Conservation (phyloP, 2,329 filamentous ascomycete species). For the Sordariomycetes sp. region DNA sequence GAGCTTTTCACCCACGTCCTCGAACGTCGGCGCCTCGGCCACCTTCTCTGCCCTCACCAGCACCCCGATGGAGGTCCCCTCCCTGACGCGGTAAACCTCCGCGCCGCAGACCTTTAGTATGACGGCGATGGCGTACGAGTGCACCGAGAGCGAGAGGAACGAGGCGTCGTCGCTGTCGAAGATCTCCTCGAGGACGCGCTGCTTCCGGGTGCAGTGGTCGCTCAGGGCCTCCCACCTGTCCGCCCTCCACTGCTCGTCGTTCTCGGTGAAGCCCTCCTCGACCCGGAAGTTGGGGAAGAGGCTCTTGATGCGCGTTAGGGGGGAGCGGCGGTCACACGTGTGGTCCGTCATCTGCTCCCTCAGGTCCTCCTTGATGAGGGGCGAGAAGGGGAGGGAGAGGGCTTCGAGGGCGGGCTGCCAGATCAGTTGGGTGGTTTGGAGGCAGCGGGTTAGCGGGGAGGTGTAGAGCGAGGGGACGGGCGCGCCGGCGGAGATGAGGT, state of each 20-base stretch:
- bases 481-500: conserved; percentile 29
- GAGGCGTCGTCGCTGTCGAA: conserved; percentile 21
- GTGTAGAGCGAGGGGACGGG: conserved; percentile 42
- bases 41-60: conserved; percentile 29
- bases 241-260: conserved; percentile 37
- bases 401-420: conserved; percentile 26
- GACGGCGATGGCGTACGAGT: conserved; percentile 30
- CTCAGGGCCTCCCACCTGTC: conserved; percentile 31
- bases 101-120: conserved; percentile 27
- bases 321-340: conserved; percentile 44
- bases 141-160: conserved; percentile 35
- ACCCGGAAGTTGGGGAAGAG: conserved; percentile 36
- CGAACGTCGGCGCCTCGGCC: conserved; percentile 3
- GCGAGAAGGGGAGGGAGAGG: conserved; percentile 27
- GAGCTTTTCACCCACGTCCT: conserved; percentile 3
- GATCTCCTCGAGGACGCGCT: conserved; percentile 28
- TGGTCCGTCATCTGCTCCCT: conserved; percentile 47
- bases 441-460: conserved; percentile 43
- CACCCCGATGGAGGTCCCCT: conserved; percentile 38
- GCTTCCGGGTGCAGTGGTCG: conserved; percentile 29
- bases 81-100: conserved; percentile 30
- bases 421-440: conserved; percentile 39
- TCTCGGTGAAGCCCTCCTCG: conserved; percentile 39
- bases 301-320: conserved; percentile 29
- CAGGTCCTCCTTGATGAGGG: conserved; percentile 42